Evolutionary conservation across 2,329 filamentous ascomycete species (phyloP), one percentile per base, ranked within the genome.

Genomic region (Emericellopsis cladophorae): DNA sequence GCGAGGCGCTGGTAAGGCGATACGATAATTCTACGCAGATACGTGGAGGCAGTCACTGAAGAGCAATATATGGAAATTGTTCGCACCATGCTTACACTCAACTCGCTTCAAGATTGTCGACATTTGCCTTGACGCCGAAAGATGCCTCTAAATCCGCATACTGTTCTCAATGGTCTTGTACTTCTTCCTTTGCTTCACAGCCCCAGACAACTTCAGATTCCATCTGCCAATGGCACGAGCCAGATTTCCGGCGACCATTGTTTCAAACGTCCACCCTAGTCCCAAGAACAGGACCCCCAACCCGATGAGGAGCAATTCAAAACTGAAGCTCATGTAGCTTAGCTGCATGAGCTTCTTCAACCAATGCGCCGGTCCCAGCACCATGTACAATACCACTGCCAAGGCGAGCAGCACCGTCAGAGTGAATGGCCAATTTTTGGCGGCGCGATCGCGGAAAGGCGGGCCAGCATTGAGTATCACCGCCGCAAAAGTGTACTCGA

Each of bases 401-500:
- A 92, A 60, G 1, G 86, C 74, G 14, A 81, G 55, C 9, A 76
- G 58, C 44, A 96, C 82, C 1, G 88, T 92, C 7, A 75, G 66
- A 31, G 93, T 76, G 54, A 95, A 95, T 0, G 90, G 92, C 55
- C 84, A 76, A 55, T 98, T 98, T 44, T 82, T 73, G 15, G 67
- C 67, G 66, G 88, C 86, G 14, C 76, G 74, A 51, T 92, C 84
- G 41, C 92, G 74, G 64, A 95, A 98, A 1, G 92, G 92, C 29
- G 76, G 79, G 1, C 92, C 93, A n/a, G 92, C 86, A 51, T 84
- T 94, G 24, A 98, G 70, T 1, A 96, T 83, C 32, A 96, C 72
- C 4, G 86, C 92, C 0, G 87, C 84, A 18, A 95, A 70, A 31
- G 94, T 93, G 59, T 98, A 98, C 57, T 96, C 89, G 54, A 89